Evolutionary conservation across 78 protist genomes (phyloP).

Genomic region (Dictyostelium discoideum): DNA sequence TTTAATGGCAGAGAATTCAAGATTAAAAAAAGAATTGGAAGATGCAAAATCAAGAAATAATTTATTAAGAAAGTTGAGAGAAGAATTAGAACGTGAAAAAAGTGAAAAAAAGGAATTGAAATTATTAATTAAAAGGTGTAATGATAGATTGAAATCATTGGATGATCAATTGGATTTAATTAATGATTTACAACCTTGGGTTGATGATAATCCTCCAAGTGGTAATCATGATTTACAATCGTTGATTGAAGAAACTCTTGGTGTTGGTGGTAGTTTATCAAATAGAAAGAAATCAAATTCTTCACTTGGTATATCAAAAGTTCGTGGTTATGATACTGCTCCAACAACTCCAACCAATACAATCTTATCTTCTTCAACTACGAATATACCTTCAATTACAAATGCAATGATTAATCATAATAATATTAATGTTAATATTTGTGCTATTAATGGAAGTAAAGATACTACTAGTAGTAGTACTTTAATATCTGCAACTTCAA

Average conservation of each 20-base stretch:
- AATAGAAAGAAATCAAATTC: neutral
- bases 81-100: constrained; percentile 27
- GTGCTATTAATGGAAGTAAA: neutral
- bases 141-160: constrained; percentile 13
- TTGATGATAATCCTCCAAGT: neutral
- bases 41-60: neutral
- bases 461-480: too few relatives aligned
- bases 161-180: neutral
- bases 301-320: neutral
- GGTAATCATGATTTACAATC: neutral
- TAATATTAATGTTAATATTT: neutral
- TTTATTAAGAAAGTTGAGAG: constrained; percentile 6
- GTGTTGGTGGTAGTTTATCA: neutral
- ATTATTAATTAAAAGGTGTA: neutral
- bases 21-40: constrained; percentile 33
- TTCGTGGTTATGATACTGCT: neutral
- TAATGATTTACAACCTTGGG: neutral
- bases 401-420: neutral
- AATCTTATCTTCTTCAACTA: neutral
- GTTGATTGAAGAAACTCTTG: constrained; percentile 19
- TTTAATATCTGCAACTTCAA: neutral
- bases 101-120: constrained; percentile 8
- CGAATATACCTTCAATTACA: neutral
- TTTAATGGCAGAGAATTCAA: neutral
- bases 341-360: neutral